A percentile compares a stretch with the other conserved stretches of the same genome.
These are phyloP conservation scores for Penicillium verhagenii DNA, from an alignment of 495 filamentous ascomycete species.

Conservation along the genomic window DNA sequence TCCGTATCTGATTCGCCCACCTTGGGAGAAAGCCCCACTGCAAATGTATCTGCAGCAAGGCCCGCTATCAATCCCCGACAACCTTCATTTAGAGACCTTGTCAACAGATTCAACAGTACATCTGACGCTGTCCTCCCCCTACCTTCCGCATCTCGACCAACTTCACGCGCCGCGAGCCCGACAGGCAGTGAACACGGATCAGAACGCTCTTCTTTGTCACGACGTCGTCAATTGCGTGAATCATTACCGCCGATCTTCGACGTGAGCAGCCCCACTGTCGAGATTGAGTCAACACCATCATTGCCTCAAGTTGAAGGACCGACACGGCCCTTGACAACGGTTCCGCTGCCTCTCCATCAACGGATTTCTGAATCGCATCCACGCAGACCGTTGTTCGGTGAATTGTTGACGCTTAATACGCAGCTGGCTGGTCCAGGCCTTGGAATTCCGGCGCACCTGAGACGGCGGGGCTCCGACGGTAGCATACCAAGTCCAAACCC, in stretches of 20 bases:
- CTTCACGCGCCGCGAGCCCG: constrained; percentile 37
- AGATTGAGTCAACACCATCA: constrained; percentile 9
- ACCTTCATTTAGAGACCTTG: constrained; percentile 59
- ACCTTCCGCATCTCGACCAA: constrained; percentile 33
- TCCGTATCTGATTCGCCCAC: constrained; percentile 40
- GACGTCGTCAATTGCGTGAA: constrained; percentile 25
- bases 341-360: constrained; percentile 24
- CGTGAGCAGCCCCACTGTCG: constrained; percentile 7
- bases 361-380: constrained; percentile 20
- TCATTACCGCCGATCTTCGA: constrained; percentile 11
- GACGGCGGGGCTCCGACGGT: constrained; percentile 54
- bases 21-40: constrained; percentile 16
- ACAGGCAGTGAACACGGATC: constrained; percentile 27
- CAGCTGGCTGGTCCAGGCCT: constrained; percentile 37
- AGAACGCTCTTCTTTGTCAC: constrained; percentile 28
- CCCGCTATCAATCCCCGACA: constrained; percentile 38
- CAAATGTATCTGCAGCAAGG: constrained; percentile 15
- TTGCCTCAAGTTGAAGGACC: neutral
- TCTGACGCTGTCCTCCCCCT: constrained; percentile 53
- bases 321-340: neutral
- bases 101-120: constrained; percentile 60
- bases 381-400: constrained; percentile 51
- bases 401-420: constrained; percentile 43
- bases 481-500: constrained; percentile 53
- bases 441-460: constrained; percentile 38